Base-by-base conservation (phyloP, 2,329 filamentous ascomycete species). In the Raffaelea albimanens region DNA sequence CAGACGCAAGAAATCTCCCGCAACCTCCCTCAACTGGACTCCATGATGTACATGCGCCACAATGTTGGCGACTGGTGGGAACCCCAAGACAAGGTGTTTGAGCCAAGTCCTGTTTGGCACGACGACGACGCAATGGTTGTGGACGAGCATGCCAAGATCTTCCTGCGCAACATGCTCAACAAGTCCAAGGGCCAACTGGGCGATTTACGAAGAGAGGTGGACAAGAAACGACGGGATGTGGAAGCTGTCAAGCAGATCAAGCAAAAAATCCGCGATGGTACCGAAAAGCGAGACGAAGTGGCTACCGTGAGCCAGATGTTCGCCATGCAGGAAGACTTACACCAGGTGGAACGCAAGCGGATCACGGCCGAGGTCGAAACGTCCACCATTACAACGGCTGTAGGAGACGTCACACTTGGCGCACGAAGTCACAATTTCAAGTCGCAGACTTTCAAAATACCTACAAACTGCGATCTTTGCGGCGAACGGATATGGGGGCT, bases 401-500 rank as follows among this genome's bases (percentile, higher is more conserved):
- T 96, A 3, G 93, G 93, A 33, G 93, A 98, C 61, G 78, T 98
- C 47, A 95, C 90, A 2, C 72, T 95, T 19, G 91, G 91, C 18
- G 90, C 90, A 11, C 88, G 88, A 63, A 95, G 90, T 59, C 93
- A 98, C 70, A 93, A 95, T 60, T 98, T 98, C 76, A 95, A 95
- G 67, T 82, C 87, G n/a, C 89, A 97, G 61, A 97, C 93, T 0
- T 98, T 97, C 75, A 97, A 97, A 65, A 95, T 98, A 51, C 94
- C 94, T 0, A 98, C 93, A 4, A 97, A 97, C 63, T 98, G 93
- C 68, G 93, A 98, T 64, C 75, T 96, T 13, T 98, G 93, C 58
- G 90, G 90, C 18, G 93, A 98, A 61, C 80, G 93, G 23, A 95
- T 98, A 62, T 98, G 93, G 93, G 93, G 93, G 1, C 66, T 98